Conservation (phyloP, 2,329 filamentous ascomycete species). For the Bipolaris bicolor region DNA sequence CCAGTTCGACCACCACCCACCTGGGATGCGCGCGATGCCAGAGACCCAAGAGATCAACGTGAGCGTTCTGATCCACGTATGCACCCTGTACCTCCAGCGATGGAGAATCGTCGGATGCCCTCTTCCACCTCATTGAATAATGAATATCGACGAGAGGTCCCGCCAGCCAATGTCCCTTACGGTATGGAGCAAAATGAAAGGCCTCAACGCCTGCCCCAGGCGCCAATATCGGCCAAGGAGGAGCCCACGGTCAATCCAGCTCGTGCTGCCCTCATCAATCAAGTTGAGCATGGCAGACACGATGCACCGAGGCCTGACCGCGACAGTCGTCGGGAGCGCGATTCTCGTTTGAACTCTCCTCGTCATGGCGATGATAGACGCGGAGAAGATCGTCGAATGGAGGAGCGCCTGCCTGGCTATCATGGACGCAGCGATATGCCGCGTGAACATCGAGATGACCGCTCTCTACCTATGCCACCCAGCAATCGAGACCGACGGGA, state of each 20-base stretch:
- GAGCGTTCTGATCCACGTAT: conserved; percentile 43
- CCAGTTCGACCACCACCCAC: conserved; percentile 28
- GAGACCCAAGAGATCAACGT: conserved; percentile 38
- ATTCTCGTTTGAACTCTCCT: conserved; percentile 39
- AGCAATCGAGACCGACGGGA: conserved; percentile 50
- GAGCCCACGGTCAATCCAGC: conserved; percentile 50
- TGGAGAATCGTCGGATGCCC: conserved; percentile 33
- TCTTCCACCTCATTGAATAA: conserved; percentile 28
- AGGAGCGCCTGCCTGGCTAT: conserved; percentile 34
- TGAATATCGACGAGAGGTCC: conserved; percentile 39
- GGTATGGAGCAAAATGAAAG: conserved; percentile 33
- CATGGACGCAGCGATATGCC: conserved; percentile 33
- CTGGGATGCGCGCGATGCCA: conserved; percentile 38
- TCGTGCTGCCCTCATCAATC: conserved; percentile 52
- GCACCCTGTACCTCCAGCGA: conserved; percentile 24
- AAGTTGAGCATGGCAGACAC: conserved; percentile 34
- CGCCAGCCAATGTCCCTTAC: conserved; percentile 25
- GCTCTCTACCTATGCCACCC: conserved; percentile 27
- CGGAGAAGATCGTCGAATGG: conserved; percentile 34
- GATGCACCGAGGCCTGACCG: conserved; percentile 38
- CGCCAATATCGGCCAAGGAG: conserved; percentile 23
- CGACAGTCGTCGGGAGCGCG: conserved; percentile 41
- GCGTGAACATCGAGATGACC: conserved; percentile 44
- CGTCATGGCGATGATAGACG: conserved; percentile 34
- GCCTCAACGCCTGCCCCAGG: conserved; percentile 24